Evolutionary conservation across 495 filamentous ascomycete genomes (phyloP).

Genomic region (Annulohypoxylon moriforme): DNA sequence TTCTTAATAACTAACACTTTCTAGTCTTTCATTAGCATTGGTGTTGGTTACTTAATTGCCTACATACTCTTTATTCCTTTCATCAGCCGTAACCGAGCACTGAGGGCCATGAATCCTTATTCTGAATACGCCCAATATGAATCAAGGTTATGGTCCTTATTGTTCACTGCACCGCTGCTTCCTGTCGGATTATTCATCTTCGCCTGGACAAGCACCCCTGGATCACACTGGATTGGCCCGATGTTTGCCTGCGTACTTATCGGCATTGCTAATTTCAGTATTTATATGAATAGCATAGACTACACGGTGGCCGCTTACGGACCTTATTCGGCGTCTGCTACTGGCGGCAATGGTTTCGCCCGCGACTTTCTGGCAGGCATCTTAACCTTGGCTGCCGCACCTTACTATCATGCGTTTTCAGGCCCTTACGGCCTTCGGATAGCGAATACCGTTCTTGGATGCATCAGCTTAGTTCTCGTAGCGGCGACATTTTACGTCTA

Average conservation of each 20-base stretch:
- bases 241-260: slow-evolving; percentile 70
- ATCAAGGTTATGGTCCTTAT: slow-evolving; percentile 67
- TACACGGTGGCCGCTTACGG: slow-evolving; percentile 87
- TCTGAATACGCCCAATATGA: slow-evolving; percentile 71
- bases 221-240: slow-evolving; percentile 70
- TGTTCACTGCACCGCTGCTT: slow-evolving; percentile 74
- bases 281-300: slow-evolving; percentile 85
- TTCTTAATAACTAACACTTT: neutral
- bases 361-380: slow-evolving; percentile 87
- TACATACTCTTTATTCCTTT: slow-evolving; percentile 72
- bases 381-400: slow-evolving; percentile 76
- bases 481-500: slow-evolving; percentile 81
- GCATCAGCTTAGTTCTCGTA: slow-evolving; percentile 74
- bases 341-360: slow-evolving; percentile 75
- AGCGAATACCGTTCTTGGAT: slow-evolving; percentile 77
- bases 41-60: slow-evolving; percentile 71
- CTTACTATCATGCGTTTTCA: slow-evolving; percentile 74
- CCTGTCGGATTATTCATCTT: slow-evolving; percentile 77
- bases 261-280: slow-evolving; percentile 74
- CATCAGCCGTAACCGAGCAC: slow-evolving; percentile 66
- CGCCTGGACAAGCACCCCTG: slow-evolving; percentile 71
- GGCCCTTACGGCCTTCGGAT: slow-evolving; percentile 63
- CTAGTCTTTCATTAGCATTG: slow-evolving; percentile 69
- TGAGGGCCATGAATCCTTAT: slow-evolving; percentile 60
- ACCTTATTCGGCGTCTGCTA: slow-evolving; percentile 80